Percentiles rank a stretch among this genome's conserved stretches.
These are phyloP conservation scores for Boletus smithii DNA, from an alignment of 1,284 basidiomycete genomes.

Conservation along the genomic window DNA sequence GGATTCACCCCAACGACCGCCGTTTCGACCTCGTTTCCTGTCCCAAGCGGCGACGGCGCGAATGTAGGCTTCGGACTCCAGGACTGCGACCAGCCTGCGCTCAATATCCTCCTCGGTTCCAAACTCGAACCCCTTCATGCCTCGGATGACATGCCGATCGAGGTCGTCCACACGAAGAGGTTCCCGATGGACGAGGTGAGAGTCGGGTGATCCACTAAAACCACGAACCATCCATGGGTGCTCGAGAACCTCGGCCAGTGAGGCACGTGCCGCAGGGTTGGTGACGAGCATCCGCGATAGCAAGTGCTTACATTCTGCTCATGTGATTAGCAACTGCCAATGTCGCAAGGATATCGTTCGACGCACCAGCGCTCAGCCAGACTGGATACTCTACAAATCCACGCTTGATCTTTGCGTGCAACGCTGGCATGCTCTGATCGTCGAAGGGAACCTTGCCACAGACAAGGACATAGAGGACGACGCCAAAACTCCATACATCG, in stretches of 20 bases:
- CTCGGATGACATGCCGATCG: slow-evolving; percentile 80
- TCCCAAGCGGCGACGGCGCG: slow-evolving; percentile 79
- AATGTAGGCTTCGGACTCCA: slow-evolving; percentile 78
- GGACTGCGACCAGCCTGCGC: slow-evolving; percentile 65
- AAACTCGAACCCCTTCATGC: slow-evolving; percentile 98
- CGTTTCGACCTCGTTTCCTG: slow-evolving; percentile 56
- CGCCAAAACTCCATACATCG: slow-evolving; percentile 98
- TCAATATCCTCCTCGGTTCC: slow-evolving; percentile 87
- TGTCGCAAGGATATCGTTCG: background rate
- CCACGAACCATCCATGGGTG: slow-evolving; percentile 97
- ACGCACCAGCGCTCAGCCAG: slow-evolving; percentile 88
- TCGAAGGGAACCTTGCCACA: slow-evolving; percentile 99
- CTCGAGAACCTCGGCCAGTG: slow-evolving; percentile 81
- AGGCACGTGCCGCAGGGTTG: slow-evolving; percentile 82
- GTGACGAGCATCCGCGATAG: slow-evolving; percentile 96
- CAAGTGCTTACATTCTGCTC: slow-evolving; percentile 88
- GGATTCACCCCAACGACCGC: slow-evolving; percentile 48
- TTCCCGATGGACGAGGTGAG: slow-evolving; percentile 85
- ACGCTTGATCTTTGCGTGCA: slow-evolving; percentile 98
- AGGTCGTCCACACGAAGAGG: slow-evolving; percentile 86
- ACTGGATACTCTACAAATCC: slow-evolving; percentile 96
- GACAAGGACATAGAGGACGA: slow-evolving; percentile 95
- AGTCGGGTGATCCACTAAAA: slow-evolving; percentile 74
- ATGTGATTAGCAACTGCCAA: slow-evolving; percentile 13
- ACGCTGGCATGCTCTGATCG: slow-evolving; percentile 97